Base-by-base conservation (phyloP, 2,329 filamentous ascomycete genomes). In the Ascochyta lentis region DNA sequence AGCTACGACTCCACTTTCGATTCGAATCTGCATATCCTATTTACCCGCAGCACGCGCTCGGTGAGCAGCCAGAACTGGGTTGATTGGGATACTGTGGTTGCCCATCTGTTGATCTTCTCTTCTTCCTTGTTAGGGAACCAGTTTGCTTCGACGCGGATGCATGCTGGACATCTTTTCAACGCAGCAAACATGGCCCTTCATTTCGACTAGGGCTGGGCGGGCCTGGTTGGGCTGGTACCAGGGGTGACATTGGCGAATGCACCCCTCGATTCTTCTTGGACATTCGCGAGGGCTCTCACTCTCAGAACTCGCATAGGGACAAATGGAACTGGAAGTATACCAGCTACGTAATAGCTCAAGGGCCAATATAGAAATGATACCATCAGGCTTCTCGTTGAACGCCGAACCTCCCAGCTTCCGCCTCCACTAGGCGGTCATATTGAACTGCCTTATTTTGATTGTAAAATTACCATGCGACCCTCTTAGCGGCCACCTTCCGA, bases 291-390 rank as follows among this genome's bases (percentile, higher is more conserved):
- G 35, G 56, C 13, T 33, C 26, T 38, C 39, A 41, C 34, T 66
- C 59, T 41, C 37, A 41, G 49, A 44, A 26, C 26, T 42, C 43
- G 29, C 22, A 52, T 35, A 44, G 23, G 54, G 38, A 50, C 49
- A 42, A 48, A 47, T n/a, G 34, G 38, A 8, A 27, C 27, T 29
- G 49, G 38, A 52, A 34, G 41, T 15, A 57, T 57, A 57, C 42
- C 44, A 55, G 45, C 45, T 50, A 51, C 42, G 38, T 47, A 54
- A 46, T 43, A 54, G 47, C 37, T 43, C 37, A 42, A 35, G 40
- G 38, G 24, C 31, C 38, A 58, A 58, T 19, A 58, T 65, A 65
- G 63, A 66, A 63, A 63, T 60, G 64, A 63, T 65, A 65, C 64
- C 56, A 60, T 52, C 35, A 58, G 43, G 54, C 57, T 49, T 58